Base-by-base conservation (phyloP, 2,329 filamentous ascomycete species). In the Trichoderma sp. region DNA sequence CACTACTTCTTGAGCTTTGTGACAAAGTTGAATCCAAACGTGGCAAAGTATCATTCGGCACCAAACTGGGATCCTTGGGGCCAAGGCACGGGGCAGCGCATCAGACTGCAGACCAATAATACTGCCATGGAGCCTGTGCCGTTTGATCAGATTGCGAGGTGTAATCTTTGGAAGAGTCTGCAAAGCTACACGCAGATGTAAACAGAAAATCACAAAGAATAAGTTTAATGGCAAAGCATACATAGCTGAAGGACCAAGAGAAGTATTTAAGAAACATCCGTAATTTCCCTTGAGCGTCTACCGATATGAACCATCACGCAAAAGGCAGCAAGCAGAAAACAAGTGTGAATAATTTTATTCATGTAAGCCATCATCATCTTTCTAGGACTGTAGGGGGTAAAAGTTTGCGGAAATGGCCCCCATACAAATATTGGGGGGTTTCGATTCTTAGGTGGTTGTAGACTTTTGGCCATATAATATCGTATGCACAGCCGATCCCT, bases 1-100 rank as follows among this genome's bases (percentile, higher is more conserved):
- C 82, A 82, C 65, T 89, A 89, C 78, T 88, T 84, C 80, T 82
- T 88, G 62, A 87, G 86, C 21, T 90, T 90, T 77, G 85, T 88
- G 24, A 81, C 83, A 29, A 79, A 80, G 12, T 80, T 88, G 41
- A 82, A 89, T 75, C 88, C 88, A 1, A 88, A 88, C 73, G 56
- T 77, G 9, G 76, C 84, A 60, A 80, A 82, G 68, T 77, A 80
- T 24, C 33, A 75, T 0, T 82, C 79, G 1, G 81, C 85, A 3
- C 86, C 87, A 3, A 78, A 68, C 4, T 89, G 88, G 88, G 81
- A 80, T 62, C 65, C 77, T 0, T 89, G 87, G 85, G 82, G 80
- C 1, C 56, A 29, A n/a, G 76, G 75, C 8, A 53, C 71, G 2
- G 79, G 77, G 0, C 78, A 80, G 63, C 80, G 86, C 62, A 75